These are phyloP conservation scores for Eimeria sp. DNA, from an alignment of 169 alveolate genomes.

Conservation along the genomic window DNA sequence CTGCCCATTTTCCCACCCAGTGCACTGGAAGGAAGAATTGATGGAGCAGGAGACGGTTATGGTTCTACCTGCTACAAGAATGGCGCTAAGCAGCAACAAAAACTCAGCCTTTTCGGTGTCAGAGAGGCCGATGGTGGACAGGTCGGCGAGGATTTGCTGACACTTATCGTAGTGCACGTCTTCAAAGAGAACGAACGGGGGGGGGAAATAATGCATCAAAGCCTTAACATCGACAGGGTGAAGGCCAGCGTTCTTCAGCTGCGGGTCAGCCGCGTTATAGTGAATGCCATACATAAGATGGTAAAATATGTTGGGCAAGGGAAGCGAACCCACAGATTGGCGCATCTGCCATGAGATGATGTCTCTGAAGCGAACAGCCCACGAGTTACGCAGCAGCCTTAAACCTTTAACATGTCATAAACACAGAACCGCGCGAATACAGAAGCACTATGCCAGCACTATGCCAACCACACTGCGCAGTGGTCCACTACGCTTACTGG, in stretches of 20 bases:
- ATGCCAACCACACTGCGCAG: background rate
- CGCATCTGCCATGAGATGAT: constrained; percentile 67
- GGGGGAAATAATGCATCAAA: constrained; percentile 58
- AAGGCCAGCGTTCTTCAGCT: constrained; percentile 8
- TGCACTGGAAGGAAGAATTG: background rate
- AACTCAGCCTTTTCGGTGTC: constrained; percentile 45
- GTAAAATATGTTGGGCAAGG: constrained; percentile 78
- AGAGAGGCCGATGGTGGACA: constrained; percentile 57
- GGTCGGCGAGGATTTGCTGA: constrained; percentile 56
- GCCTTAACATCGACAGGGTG: constrained; percentile 78
- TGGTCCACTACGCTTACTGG: constrained; percentile 9
- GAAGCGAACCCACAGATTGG: constrained; percentile 34
- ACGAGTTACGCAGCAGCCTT: background rate
- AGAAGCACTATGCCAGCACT: background rate
- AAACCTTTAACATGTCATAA: background rate
- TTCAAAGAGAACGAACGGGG: constrained; percentile 37
- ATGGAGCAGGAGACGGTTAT: background rate
- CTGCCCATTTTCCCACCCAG: background rate
- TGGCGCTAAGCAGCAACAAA: constrained; percentile 47
- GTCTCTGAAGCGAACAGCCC: constrained; percentile 24
- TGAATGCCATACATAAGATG: constrained; percentile 75
- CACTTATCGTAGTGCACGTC: constrained; percentile 55
- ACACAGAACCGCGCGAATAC: background rate
- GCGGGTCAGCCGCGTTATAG: constrained; percentile 30
- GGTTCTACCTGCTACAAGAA: constrained; percentile 80